phyloP scores from a whole-genome alignment of 805 yeast genomes.

The Candida ascalaphidarum region DNA sequence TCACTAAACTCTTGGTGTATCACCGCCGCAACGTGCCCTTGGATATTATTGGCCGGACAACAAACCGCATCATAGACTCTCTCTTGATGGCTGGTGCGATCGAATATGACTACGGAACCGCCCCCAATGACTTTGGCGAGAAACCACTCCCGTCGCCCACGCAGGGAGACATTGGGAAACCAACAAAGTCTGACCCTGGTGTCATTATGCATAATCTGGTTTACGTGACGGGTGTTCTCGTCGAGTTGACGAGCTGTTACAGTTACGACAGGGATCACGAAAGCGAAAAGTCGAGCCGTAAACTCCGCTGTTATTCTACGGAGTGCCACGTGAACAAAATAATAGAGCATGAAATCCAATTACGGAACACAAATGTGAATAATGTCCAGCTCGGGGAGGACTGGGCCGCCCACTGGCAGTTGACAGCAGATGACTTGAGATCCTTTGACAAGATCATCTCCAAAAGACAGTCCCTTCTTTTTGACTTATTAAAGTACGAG shows the following conservation, averaged over 20 bases:
- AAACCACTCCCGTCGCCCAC: neutral
- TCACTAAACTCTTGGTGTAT: constrained; percentile 42
- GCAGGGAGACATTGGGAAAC: neutral
- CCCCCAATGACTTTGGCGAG: too few species aligned
- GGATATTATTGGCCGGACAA: constrained; percentile 42
- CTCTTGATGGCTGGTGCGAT: constrained; percentile 36
- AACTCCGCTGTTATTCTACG: constrained; percentile 18
- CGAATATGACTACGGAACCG: constrained; percentile 14
- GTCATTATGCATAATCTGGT: constrained; percentile 10
- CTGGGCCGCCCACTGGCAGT: constrained; percentile 63
- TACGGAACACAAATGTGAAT: constrained; percentile 11
- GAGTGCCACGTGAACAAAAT: constrained; percentile 21
- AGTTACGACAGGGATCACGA: constrained; percentile 16
- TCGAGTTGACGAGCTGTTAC: constrained; percentile 39
- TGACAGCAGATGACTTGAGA: constrained; percentile 44
- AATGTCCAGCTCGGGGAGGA: constrained; percentile 31
- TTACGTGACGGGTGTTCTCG: constrained; percentile 31
- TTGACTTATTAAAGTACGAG: constrained; percentile 66
- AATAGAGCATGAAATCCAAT: constrained; percentile 8
- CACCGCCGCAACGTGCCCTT: constrained; percentile 41
- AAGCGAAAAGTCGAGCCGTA: neutral
- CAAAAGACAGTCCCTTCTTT: constrained; percentile 66
- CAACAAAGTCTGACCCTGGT: constrained; percentile 1
- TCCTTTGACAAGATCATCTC: constrained; percentile 43
- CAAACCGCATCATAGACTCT: constrained; percentile 38